These are phyloP conservation scores for Candida krabiensis DNA, from an alignment of 805 yeast genomes.

Conservation along the genomic window DNA sequence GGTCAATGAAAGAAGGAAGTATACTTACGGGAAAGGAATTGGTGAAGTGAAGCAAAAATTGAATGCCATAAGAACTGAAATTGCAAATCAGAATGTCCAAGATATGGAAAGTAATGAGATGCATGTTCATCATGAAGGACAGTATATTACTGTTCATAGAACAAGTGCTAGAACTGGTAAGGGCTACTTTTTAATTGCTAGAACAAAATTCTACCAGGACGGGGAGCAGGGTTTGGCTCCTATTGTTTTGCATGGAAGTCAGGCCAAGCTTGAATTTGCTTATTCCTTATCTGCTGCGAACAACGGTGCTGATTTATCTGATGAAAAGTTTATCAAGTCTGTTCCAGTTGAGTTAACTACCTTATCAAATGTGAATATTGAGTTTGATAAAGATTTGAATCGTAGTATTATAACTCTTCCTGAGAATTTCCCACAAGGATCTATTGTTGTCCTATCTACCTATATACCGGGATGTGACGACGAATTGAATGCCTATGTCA, in stretches of 20 bases:
- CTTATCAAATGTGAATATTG: conserved; percentile 50
- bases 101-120: conserved; percentile 66
- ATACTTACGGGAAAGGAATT: conserved; percentile 65
- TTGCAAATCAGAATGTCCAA: conserved; percentile 60
- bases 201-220: conserved; percentile 67
- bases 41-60: conserved; percentile 65
- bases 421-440: conserved; percentile 78
- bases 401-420: conserved; percentile 60
- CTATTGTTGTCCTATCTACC: conserved; percentile 82
- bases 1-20: conserved; percentile 70
- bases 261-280: conserved; percentile 55
- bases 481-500: conserved; percentile 62
- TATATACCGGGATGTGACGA: conserved; percentile 64
- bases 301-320: conserved; percentile 36
- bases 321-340: conserved; percentile 49
- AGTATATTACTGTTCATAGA: conserved; percentile 87
- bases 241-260: conserved; percentile 57
- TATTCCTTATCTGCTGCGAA: conserved; percentile 59
- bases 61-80: conserved; percentile 54
- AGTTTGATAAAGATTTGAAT: conserved; percentile 38
- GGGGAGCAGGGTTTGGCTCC: conserved; percentile 58
- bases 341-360: conserved; percentile 64
- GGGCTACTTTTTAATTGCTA: conserved; percentile 87
- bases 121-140: conserved; percentile 93
- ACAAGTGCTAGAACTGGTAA: conserved; percentile 78